Conservation (phyloP, 352 stramenopile genomes). For the Globisporangium radiosum region DNA sequence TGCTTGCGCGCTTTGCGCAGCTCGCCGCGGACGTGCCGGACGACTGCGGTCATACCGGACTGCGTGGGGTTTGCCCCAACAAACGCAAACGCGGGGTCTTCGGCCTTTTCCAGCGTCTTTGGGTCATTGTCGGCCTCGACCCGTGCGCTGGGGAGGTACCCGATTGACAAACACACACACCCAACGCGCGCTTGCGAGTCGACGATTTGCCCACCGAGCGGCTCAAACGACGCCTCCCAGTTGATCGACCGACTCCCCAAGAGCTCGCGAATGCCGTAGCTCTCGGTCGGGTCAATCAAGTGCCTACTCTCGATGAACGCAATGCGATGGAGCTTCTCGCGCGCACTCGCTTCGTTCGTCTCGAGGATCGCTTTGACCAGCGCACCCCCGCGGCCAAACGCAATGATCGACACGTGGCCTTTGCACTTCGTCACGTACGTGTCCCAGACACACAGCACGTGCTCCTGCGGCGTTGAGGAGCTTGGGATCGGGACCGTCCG, state of each 20-base stretch:
- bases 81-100: conserved; percentile 80
- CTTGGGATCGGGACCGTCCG: conserved; percentile 81
- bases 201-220: conserved; percentile 79
- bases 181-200: conserved; percentile 82
- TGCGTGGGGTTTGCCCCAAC: conserved; percentile 67
- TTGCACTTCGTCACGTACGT: conserved; percentile 76
- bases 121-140: conserved; percentile 57
- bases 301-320: conserved; percentile 87
- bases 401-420: conserved; percentile 80
- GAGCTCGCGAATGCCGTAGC: conserved; percentile 67
- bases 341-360: conserved; percentile 61
- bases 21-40: conserved; percentile 68
- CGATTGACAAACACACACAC: conserved; percentile 81
- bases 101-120: conserved; percentile 68
- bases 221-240: conserved; percentile 81
- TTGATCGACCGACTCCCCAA: conserved; percentile 84
- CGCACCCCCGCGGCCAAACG: conserved; percentile 71
- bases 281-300: conserved; percentile 78
- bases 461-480: conserved; percentile 77
- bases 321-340: conserved; percentile 78
- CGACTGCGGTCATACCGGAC: conserved; percentile 82
- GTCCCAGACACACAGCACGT: conserved; percentile 87
- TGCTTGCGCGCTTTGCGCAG: conserved; percentile 35
- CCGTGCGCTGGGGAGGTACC: conserved; percentile 55
- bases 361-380: conserved; percentile 83